Evolutionary conservation across 2,329 filamentous ascomycete species (phyloP).

Genomic region (Aspergillus proliferans): DNA sequence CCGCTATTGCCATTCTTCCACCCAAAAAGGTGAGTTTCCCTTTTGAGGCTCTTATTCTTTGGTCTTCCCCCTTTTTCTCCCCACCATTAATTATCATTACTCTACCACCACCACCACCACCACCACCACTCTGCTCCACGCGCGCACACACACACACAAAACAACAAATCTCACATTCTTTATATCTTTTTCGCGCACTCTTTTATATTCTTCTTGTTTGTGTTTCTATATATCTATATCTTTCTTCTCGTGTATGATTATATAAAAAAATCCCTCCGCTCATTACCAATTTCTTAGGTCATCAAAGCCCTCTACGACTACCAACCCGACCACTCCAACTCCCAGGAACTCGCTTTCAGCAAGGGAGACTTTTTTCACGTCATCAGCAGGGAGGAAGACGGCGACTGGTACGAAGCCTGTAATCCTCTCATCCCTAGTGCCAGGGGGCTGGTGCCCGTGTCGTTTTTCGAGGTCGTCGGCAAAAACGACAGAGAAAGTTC

Average conservation of each 20-base stretch:
- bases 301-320: constrained; percentile 97
- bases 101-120: not conserved
- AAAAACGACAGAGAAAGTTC: constrained; percentile 83
- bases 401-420: constrained; percentile 97
- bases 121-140: not conserved
- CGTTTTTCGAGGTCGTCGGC: constrained; percentile 86
- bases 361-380: constrained; percentile 98
- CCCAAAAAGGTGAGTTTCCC: constrained; percentile 67
- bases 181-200: not conserved
- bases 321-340: constrained; percentile 59
- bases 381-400: constrained; percentile 88
- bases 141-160: not conserved
- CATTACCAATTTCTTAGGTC: constrained; percentile 53
- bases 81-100: constrained; percentile 5
- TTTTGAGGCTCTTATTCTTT: constrained; percentile 2
- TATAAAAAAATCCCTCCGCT: not conserved
- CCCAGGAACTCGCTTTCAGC: constrained; percentile 80
- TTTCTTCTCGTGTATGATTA: constrained; percentile 1
- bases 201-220: not conserved
- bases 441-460: constrained; percentile 84
- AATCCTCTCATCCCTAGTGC: constrained; percentile 81
- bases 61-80: not conserved
- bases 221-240: not conserved
- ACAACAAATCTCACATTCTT: not conserved
- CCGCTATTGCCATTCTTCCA: constrained; percentile 79